Evolutionary conservation across 805 yeast genomes (phyloP).

Genomic region (Schwanniomyces polymorphus): DNA sequence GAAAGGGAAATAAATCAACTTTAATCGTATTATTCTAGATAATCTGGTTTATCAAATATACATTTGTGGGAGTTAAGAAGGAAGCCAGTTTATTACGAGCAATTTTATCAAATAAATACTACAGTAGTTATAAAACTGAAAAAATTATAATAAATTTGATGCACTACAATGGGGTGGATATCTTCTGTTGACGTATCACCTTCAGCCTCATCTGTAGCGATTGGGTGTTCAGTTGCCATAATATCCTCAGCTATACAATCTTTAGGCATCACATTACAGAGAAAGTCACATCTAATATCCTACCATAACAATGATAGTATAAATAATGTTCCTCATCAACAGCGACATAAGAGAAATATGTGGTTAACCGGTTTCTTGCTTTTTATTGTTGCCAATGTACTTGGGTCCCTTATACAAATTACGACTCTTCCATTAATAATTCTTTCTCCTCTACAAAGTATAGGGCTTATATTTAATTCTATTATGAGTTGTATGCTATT

Average conservation of each 20-base stretch:
- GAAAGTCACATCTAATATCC: conserved; percentile 67
- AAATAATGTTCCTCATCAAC: conserved; percentile 33
- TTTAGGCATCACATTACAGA: conserved; percentile 76
- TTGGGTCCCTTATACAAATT: conserved; percentile 82
- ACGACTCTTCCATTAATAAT: conserved; percentile 80
- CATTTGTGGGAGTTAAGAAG: not conserved
- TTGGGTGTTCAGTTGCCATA: conserved; percentile 72
- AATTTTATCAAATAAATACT: not conserved
- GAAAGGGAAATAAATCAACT: not conserved
- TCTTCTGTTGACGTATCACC: not conserved
- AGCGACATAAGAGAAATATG: conserved; percentile 47
- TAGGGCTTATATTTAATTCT: conserved; percentile 86
- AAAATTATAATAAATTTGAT: not conserved
- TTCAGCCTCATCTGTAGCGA: conserved; percentile 27
- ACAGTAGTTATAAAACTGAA: not conserved
- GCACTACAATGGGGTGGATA: not conserved
- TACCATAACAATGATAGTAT: conserved; percentile 19
- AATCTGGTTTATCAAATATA: not conserved
- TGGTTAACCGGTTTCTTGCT: conserved; percentile 77
- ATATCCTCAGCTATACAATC: conserved; percentile 78
- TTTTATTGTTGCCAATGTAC: conserved; percentile 69
- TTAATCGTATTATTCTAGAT: not conserved
- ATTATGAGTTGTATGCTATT: conserved; percentile 63
- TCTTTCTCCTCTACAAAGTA: conserved; percentile 79
- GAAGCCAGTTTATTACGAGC: not conserved